A percentile compares a stretch with the other conserved stretches of the same genome.
phyloP scores from a whole-genome alignment of 345 rosid species.

The Euclidium syriacum region DNA sequence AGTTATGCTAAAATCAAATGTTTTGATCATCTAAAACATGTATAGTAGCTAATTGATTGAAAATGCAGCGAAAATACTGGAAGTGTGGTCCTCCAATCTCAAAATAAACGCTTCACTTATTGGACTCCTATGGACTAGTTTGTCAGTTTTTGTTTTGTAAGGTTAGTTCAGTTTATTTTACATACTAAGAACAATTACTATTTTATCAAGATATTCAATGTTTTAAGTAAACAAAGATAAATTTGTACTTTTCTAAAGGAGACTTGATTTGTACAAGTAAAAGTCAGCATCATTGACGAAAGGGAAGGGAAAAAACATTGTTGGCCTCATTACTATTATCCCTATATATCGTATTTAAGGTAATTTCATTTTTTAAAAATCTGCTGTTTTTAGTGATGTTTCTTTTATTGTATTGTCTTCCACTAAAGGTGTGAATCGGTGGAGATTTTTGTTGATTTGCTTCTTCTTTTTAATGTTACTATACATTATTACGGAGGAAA shows the following conservation, averaged over 20 bases:
- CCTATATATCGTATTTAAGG: not conserved
- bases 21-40: no score
- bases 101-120: no score
- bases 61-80: no score
- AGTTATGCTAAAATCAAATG: no score
- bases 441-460: constrained; percentile 9
- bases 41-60: no score
- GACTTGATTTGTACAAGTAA: constrained; percentile 7
- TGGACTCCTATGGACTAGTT: no score
- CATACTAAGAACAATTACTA: not conserved
- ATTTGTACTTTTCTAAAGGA: not conserved
- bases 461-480: not conserved
- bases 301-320: not conserved
- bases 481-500: not conserved
- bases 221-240: not conserved
- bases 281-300: constrained; percentile 32
- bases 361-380: not conserved
- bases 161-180: no score
- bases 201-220: not conserved
- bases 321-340: constrained; percentile 4
- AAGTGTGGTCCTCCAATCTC: no score
- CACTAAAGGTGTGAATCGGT: constrained; percentile 1
- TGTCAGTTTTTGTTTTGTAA: no score
- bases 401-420: not conserved
- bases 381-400: not conserved